phyloP scores from a whole-genome alignment of 257 asterid species.

The Hygrophila difformis region DNA sequence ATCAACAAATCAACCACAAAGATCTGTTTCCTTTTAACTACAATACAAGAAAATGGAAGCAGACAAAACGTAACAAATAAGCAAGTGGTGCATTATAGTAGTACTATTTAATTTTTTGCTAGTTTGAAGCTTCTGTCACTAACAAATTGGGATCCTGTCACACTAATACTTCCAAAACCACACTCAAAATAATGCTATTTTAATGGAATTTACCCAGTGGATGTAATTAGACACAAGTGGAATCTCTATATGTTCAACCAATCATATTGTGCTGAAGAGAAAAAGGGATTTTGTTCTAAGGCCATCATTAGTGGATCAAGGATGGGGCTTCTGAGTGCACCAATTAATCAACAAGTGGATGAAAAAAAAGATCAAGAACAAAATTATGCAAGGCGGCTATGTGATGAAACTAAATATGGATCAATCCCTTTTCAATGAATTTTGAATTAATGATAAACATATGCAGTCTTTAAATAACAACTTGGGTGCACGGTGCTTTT shows the following conservation, averaged over 20 bases:
- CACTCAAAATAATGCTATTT: conserved; percentile 4
- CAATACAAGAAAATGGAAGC: no score
- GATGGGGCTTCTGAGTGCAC: conserved; percentile 12
- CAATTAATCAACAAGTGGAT: conserved; percentile 26
- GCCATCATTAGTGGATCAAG: conserved; percentile 21
- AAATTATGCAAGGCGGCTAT: conserved; percentile 8
- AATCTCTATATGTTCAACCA: conserved; percentile 22
- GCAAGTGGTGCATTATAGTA: no score
- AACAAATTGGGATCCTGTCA: no score
- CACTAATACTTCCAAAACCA: no score
- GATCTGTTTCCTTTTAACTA: no score
- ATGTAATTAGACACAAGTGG: conserved; percentile 24
- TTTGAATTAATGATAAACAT: conserved; percentile 4
- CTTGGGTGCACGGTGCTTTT: no score
- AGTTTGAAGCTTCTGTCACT: no score
- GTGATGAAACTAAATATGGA: conserved; percentile 13
- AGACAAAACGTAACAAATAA: no score
- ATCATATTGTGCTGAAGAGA: conserved; percentile 2
- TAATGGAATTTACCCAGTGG: conserved; percentile 31
- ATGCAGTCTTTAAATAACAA: background rate
- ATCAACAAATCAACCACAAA: no score
- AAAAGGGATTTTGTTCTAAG: conserved; percentile 13
- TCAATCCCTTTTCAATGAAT: conserved; percentile 10
- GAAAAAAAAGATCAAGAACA: conserved; percentile 10
- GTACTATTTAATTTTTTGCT: no score